Conservation (phyloP, 208 protist species). For the Leishmania mexicana region DNA sequence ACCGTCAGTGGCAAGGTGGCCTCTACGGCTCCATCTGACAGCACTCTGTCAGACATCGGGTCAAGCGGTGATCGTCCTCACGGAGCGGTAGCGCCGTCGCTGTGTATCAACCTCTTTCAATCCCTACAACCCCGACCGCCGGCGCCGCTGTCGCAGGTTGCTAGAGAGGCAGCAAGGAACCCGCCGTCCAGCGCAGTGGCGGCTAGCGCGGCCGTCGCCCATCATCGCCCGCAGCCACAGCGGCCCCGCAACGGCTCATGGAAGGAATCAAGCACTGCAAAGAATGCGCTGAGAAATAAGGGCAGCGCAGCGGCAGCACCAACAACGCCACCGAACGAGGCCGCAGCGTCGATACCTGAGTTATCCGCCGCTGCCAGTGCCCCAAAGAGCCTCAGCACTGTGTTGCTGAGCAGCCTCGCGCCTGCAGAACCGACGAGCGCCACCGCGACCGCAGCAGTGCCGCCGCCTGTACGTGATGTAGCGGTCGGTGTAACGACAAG, state of each 20-base stretch:
- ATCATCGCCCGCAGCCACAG: background rate
- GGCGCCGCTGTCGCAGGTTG: background rate
- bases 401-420: background rate
- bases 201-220: background rate
- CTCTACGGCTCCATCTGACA: background rate
- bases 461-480: background rate
- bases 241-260: background rate
- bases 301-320: background rate
- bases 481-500: background rate
- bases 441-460: background rate
- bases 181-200: background rate
- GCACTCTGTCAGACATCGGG: background rate
- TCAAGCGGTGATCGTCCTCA: background rate
- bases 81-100: background rate
- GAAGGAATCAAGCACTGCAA: background rate
- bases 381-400: background rate
- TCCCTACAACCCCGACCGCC: background rate
- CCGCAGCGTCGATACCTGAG: background rate
- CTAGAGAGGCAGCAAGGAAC: background rate
- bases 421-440: background rate
- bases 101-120: too few relatives aligned
- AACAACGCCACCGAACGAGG: background rate
- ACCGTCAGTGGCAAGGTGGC: background rate
- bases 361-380: background rate
- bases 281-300: too few relatives aligned